A percentile compares a stretch with the other conserved stretches of the same genome.
These are phyloP conservation scores for Termitomyces sp. DNA, from an alignment of 768 basidiomycete species.

Conservation along the genomic window DNA sequence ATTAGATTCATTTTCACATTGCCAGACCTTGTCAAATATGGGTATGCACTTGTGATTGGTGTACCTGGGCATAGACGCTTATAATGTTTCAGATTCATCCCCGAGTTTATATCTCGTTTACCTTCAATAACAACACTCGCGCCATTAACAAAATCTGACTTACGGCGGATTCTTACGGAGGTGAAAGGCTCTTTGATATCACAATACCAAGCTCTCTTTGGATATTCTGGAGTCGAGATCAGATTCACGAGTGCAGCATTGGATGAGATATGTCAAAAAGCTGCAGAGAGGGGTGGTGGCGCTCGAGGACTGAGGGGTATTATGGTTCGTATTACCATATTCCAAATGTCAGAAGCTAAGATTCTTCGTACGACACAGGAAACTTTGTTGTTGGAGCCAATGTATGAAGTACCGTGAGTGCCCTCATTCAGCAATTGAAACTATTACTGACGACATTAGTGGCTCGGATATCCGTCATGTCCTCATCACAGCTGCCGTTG, in stretches of 20 bases:
- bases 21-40: conserved; percentile 79
- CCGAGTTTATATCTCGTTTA: conserved; percentile 92
- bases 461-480: conserved; percentile 66
- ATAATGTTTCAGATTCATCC: conserved; percentile 59
- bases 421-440: not conserved
- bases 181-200: conserved; percentile 88
- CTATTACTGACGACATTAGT: conserved; percentile 1
- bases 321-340: conserved; percentile 45
- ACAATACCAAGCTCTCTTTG: conserved; percentile 83
- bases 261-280: conserved; percentile 75
- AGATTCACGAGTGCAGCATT: conserved; percentile 80
- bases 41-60: conserved; percentile 31
- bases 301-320: conserved; percentile 87
- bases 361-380: conserved; percentile 44
- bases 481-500: conserved; percentile 71
- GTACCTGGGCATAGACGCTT: conserved; percentile 3
- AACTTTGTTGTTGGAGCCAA: conserved; percentile 73
- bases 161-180: conserved; percentile 87
- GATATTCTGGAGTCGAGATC: conserved; percentile 79
- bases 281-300: conserved; percentile 79
- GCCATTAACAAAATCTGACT: conserved; percentile 72
- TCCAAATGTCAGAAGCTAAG: not conserved
- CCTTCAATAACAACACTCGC: conserved; percentile 85
- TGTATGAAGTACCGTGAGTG: conserved; percentile 90
- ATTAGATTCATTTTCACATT: not conserved